Evolutionary conservation across 1,284 basidiomycete species (phyloP).

Genomic region (Schizopora paradoxa): DNA sequence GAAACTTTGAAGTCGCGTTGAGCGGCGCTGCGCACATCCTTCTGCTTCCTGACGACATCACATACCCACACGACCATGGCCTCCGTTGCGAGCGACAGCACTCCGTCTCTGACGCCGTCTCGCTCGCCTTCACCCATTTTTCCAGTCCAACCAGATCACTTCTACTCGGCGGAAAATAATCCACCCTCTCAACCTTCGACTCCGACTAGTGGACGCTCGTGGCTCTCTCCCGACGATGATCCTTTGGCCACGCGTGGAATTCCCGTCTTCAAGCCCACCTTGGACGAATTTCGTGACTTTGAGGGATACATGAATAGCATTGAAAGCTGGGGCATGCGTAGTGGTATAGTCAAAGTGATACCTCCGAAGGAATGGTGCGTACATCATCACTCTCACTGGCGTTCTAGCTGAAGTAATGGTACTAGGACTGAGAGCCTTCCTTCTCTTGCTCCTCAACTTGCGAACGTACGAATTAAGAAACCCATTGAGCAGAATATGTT

Average conservation of each 20-base stretch:
- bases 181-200: conserved; percentile 45
- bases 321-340: conserved; percentile 82
- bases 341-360: conserved; percentile 91
- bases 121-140: conserved; percentile 17
- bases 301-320: conserved; percentile 82
- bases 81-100: conserved; percentile 4
- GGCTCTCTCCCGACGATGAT: conserved; percentile 78
- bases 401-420: not conserved
- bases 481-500: conserved; percentile 92
- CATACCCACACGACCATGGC: conserved; percentile 4
- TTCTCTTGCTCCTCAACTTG: conserved; percentile 59
- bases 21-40: too few species aligned
- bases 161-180: conserved; percentile 51
- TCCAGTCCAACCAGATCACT: conserved; percentile 72
- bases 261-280: conserved; percentile 88
- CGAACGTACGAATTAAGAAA: conserved; percentile 70
- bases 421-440: conserved; percentile 69
- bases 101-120: conserved; percentile 17
- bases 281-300: conserved; percentile 86
- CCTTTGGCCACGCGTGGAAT: conserved; percentile 82
- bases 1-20: too few species aligned
- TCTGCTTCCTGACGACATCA: too few species aligned
- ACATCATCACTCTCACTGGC: not conserved
- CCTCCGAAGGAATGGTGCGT: conserved; percentile 89
- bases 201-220: conserved; percentile 51